Evolutionary conservation across 805 yeast species (phyloP).

Genomic region (Jamesozyma spencerorum): DNA sequence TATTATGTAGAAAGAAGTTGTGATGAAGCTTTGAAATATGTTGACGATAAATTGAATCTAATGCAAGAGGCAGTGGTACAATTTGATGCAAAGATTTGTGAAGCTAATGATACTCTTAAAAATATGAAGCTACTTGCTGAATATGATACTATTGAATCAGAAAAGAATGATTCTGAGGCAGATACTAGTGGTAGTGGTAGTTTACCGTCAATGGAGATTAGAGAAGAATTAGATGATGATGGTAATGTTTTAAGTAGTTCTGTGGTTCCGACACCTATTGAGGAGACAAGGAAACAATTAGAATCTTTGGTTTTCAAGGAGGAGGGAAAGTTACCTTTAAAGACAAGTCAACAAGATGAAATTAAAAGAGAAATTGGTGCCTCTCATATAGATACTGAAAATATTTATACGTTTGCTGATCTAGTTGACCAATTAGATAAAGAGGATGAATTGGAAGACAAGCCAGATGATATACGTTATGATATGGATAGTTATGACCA

Average conservation of each 20-base stretch:
- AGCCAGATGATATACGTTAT: conserved; percentile 16
- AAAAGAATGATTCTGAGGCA: neutral
- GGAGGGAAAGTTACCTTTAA: conserved; percentile 7
- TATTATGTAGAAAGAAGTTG: conserved; percentile 24
- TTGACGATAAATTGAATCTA: conserved; percentile 17
- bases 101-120: conserved; percentile 32
- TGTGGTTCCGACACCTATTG: conserved; percentile 33
- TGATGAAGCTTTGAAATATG: conserved; percentile 19
- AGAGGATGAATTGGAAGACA: conserved; percentile 22
- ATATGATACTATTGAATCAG: neutral
- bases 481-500: conserved; percentile 16
- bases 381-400: conserved; percentile 15
- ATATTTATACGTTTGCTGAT: conserved; percentile 29
- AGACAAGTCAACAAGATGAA: neutral
- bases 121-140: conserved; percentile 12
- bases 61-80: conserved; percentile 35
- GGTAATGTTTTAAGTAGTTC: conserved; percentile 51
- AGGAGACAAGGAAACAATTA: conserved; percentile 8
- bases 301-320: conserved; percentile 7
- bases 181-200: conserved; percentile 22
- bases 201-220: conserved; percentile 69
- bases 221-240: conserved; percentile 79
- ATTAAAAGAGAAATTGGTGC: neutral
- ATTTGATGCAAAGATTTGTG: conserved; percentile 33
- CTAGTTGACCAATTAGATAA: conserved; percentile 26